Conservation (phyloP, 2,329 filamentous ascomycete genomes). For the Cordyceps cateniannulata region DNA sequence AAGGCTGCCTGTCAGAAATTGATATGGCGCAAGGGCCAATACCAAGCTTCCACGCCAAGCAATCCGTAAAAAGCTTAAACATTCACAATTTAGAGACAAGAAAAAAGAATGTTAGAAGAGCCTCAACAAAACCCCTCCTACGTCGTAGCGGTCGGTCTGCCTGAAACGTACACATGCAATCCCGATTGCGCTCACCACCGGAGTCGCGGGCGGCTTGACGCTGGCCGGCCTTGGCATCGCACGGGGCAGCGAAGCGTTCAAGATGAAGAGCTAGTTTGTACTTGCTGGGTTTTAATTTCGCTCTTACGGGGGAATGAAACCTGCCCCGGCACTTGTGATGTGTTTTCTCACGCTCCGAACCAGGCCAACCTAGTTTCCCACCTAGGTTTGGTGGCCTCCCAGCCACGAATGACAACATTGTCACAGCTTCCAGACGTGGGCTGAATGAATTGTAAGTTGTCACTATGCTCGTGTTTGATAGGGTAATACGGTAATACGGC, state of each 20-base stretch:
- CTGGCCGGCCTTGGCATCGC: constrained; percentile 1
- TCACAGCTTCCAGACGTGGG: constrained; percentile 35
- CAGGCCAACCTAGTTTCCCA: constrained; percentile 31
- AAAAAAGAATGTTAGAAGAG: constrained; percentile 1
- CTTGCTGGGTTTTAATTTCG: constrained; percentile 19
- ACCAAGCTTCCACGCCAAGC: constrained; percentile 5
- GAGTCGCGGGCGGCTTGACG: not conserved
- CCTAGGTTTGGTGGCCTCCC: constrained; percentile 33
- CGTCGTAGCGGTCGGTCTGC: not conserved
- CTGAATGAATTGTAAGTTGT: constrained; percentile 48
- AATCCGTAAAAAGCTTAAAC: not conserved
- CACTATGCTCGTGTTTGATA: constrained; percentile 39
- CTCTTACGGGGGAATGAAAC: constrained; percentile 28
- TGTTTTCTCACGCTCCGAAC: constrained; percentile 25
- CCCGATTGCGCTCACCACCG: not conserved
- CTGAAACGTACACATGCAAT: not conserved
- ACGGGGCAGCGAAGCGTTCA: constrained; percentile 14
- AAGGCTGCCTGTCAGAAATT: not conserved
- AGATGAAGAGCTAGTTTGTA: constrained; percentile 14
- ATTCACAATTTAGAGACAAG: not conserved
- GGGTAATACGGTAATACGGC: constrained; percentile 16
- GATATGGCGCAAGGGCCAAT: not conserved
- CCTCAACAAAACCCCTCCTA: not conserved
- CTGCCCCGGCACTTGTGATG: constrained; percentile 26
- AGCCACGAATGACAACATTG: constrained; percentile 33